Evolutionary conservation across 1,284 basidiomycete genomes (phyloP), one percentile per base, ranked within the genome.

Genomic region (Sanghuangporus sanghuang): DNA sequence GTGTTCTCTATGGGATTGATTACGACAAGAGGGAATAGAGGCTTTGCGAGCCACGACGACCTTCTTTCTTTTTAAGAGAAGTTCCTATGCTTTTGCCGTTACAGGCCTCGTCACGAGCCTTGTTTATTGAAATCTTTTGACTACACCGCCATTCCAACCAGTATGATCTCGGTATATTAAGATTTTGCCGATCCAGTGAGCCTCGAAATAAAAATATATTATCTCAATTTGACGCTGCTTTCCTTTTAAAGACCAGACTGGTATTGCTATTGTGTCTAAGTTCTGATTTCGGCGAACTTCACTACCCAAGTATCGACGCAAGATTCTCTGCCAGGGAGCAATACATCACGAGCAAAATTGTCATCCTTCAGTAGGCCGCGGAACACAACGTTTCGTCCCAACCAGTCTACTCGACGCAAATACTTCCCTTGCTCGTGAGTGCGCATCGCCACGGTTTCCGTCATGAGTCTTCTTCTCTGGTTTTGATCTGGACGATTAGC

Each of bases 361-460:
- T 82, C 82, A 63, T 85, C 80, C 70, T 74, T 79, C 67, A 83
- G 80, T 65, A 88, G 68, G 1, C 86, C 86, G 64, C 77, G 81
- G 70, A 88, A 87, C 32, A 81, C 71, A 1, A 81, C 81, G 38
- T 66, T 70, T 42, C 81, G 80, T 3, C 84, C 85, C 14, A 88
- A 69, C 74, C 77, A 85, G 71, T 88, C 86, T 18, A 87, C 81
- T 63, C 63, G 68, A 68, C 68, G 74, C 74, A 56, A 49, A 55
- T 39, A 63, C 48, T 44, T 48, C 38, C 64, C 64, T 12, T 57
- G 60, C 48, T 53, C 56, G 21, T 32, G 9, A 27, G 38, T 36
- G 3, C 64, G 59, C 62, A 57, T 69, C 66, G 74, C 76, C 16
- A 73, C 75, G 1, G 76, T 73, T 65, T 78, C 74, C 35, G 78